Base-by-base conservation (phyloP, 75 land plant genomes). In the Cryptomeria japonica region DNA sequence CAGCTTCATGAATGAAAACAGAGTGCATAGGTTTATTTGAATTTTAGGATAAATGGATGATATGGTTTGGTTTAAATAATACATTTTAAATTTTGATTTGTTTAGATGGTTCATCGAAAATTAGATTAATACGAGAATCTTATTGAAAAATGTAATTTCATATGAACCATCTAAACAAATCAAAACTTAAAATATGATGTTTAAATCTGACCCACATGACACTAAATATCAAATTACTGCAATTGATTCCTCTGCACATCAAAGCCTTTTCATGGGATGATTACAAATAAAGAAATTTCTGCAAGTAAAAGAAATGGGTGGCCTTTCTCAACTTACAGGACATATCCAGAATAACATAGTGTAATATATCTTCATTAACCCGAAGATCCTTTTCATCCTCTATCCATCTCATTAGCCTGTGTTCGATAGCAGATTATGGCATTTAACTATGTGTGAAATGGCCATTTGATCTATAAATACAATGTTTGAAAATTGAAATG, bases 401-500 rank as follows among this genome's bases (percentile, higher is more conserved):
- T 6, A 96, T 90, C 97, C 96, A 96, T 76, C 97, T 92, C 18
- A 88, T 68, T 36, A 96, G 94, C 89, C 97, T 96, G 88, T 55
- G 19, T 55, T 31, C 39, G 15, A 41, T 64, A 31, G 70, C 70
- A 25, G 70, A 64, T 61, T 28, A 64, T 64, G 70, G 9, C 70
- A 22, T 64, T 7, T 5, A 64, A 64, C 2, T 25, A 61, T 58
- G n/a, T 25, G 70, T 64, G 10, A 64, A 25, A 28, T 61, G 68
- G 22, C 25, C 68, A 61, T 22, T 61, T 61, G 0, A 3, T 61
- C 6, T 19, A 61, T 61, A 61, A 18, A 5, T 61, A 49, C 12
- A 49, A 8, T 49, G 8, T 49, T 8, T 8, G 3, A 44, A 44
- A 5, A 44, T n/a, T 44, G 46, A 44, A 44, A 44, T 44, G 0